Evolutionary conservation across 495 filamentous ascomycete species (phyloP), one percentile per base, ranked within the genome.

Genomic region (Talaromyces nanjingensis): DNA sequence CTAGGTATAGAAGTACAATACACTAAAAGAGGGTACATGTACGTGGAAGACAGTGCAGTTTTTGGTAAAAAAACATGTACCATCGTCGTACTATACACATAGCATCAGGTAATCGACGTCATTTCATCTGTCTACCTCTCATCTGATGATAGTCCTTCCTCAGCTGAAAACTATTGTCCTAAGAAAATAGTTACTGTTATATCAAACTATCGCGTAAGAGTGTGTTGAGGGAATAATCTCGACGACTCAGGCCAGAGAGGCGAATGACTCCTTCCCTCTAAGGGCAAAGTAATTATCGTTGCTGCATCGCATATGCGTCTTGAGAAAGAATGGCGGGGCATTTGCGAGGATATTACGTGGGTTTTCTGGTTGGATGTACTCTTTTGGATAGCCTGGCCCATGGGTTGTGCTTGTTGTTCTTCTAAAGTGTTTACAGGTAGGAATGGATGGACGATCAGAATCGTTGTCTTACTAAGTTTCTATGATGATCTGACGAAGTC

Each of bases 21-120:
- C 52, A 2, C 6, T 2, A 27, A 6, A 12, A 27, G 20, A 12
- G 16, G 12, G 29, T 20, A 18, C 18, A 47, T 27, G 55, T 47
- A 47, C 22, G 34, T 58, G 59, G 59, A 62, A 42, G 25, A 52
- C 52, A 55, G 52, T 55, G 25, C 52, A 22, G 29, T 27, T 29
- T 55, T 55, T 4, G 52, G 52, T 53, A 53, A 53, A 55, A 55
- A 29, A 55, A 24, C 16, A 11, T 37, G 33, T 37, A 11, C 33
- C 33, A 12, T 12, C 33, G 33, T 37, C 8, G 22, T 24, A 24
- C 52, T 25, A 18, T 29, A 55, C 25, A 9, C 1, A 53, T 12
- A 3, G 2, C 18, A 24, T 53, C 22, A 25, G 49, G 49, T 11
- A 24, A 8, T 20, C 20, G 6, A 53, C 49, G 49, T 53, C 49